phyloP scores from a whole-genome alignment of 345 rosid genomes.

The Salix exigua region DNA sequence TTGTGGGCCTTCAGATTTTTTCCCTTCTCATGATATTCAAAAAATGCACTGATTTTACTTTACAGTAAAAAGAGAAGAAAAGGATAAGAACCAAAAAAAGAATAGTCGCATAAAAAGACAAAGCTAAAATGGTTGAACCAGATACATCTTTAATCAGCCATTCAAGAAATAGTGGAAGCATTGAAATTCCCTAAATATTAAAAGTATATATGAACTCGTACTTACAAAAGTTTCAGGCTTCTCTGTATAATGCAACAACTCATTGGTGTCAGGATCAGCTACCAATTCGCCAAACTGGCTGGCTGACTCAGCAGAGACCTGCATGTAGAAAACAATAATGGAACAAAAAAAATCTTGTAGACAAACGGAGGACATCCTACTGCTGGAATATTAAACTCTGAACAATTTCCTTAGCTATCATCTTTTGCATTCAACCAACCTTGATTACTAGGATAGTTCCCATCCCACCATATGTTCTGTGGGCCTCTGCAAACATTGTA shows the following conservation, averaged over 20 bases:
- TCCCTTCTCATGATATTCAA: too few relatives aligned
- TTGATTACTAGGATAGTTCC: slow-evolving; percentile 86
- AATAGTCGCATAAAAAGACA: not conserved
- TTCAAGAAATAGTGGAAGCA: not conserved
- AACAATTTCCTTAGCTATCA: not conserved
- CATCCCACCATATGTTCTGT: slow-evolving; percentile 62
- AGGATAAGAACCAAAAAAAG: not conserved
- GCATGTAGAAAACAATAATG: not conserved
- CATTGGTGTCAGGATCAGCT: slow-evolving; percentile 74
- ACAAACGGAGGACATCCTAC: not conserved
- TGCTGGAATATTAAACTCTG: not conserved
- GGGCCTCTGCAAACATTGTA: slow-evolving; percentile 48
- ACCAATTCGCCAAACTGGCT: slow-evolving; percentile 79
- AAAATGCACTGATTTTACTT: not conserved
- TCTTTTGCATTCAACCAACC: slow-evolving; percentile 33
- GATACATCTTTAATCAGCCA: slow-evolving; percentile 1
- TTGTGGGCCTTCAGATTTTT: not conserved
- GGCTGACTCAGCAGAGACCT: slow-evolving; percentile 95
- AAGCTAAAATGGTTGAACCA: not conserved
- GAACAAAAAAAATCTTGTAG: not conserved
- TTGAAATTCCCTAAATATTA: not conserved
- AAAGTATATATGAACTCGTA: slow-evolving; percentile 12
- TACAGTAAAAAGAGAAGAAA: not conserved
- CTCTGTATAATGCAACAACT: slow-evolving; percentile 82
- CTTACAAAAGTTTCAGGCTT: slow-evolving; percentile 89